These are phyloP conservation scores for Ceratobasidium papillatum DNA, from an alignment of 1,284 basidiomycete species.

Conservation along the genomic window DNA sequence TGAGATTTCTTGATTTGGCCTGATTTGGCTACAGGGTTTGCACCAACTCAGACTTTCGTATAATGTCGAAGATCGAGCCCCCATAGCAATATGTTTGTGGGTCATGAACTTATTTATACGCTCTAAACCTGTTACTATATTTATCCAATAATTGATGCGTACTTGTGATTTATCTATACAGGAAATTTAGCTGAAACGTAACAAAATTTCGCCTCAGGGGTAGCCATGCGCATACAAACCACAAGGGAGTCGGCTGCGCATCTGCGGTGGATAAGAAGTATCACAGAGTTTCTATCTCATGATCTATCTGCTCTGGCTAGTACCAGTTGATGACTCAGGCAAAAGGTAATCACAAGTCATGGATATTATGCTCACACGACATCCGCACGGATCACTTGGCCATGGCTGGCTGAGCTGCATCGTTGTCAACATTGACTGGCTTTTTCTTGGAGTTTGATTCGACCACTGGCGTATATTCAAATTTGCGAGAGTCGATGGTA, in stretches of 20 bases:
- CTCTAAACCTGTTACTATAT: no score
- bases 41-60: no score
- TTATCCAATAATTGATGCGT: no score
- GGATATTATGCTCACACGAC: not conserved
- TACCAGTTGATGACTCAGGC: not conserved
- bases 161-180: not conserved
- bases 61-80: no score
- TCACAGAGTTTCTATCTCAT: not conserved
- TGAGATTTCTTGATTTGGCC: not conserved
- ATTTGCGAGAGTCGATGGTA: slow-evolving; percentile 64
- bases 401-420: not conserved
- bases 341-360: not conserved
- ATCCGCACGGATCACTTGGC: not conserved
- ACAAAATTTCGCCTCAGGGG: not conserved
- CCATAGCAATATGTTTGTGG: not conserved
- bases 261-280: not conserved
- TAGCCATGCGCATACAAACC: not conserved
- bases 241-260: not conserved
- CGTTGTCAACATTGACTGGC: not conserved
- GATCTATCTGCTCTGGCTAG: not conserved
- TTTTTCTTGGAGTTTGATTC: slow-evolving; percentile 10
- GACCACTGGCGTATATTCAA: slow-evolving; percentile 40
- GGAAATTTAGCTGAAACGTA: not conserved
- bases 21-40: not conserved
- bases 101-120: not conserved